Percentiles rank a stretch among this genome's conserved stretches.
Conservation (phyloP, 805 yeast genomes). For the Aciculoconidium aculeatum region DNA sequence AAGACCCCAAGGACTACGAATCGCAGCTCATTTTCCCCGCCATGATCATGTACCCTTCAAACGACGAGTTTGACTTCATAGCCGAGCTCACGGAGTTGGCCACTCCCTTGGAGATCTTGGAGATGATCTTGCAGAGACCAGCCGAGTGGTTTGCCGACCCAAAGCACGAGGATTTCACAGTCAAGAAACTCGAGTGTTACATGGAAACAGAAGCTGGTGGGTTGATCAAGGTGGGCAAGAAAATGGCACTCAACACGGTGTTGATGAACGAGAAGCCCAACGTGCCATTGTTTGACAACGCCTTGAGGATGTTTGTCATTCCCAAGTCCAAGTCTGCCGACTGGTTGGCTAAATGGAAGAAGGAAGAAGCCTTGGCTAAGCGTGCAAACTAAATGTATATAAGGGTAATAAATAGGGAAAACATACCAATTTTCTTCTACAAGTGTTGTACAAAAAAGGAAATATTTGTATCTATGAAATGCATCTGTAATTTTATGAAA, state of each 20-base stretch:
- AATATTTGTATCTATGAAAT: background rate
- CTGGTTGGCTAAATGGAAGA: constrained; percentile 69
- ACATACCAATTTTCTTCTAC: background rate
- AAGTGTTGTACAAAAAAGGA: too few species aligned
- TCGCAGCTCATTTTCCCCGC: constrained; percentile 82
- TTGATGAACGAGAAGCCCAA: constrained; percentile 56
- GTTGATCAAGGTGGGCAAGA: constrained; percentile 77
- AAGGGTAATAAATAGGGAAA: background rate
- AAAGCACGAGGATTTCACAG: constrained; percentile 53
- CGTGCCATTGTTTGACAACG: constrained; percentile 72
- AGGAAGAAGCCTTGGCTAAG: constrained; percentile 49
- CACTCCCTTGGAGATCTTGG: constrained; percentile 58
- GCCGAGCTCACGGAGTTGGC: constrained; percentile 69
- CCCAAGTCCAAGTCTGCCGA: constrained; percentile 60
- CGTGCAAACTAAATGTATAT: constrained; percentile 12
- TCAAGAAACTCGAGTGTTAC: constrained; percentile 60
- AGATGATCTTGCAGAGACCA: constrained; percentile 56
- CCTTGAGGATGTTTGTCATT: constrained; percentile 68
- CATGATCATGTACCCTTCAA: constrained; percentile 73
- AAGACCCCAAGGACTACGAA: constrained; percentile 60
- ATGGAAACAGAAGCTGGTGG: constrained; percentile 86
- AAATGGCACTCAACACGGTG: constrained; percentile 57
- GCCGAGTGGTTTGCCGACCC: constrained; percentile 62
- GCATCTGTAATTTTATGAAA: background rate
- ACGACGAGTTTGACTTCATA: constrained; percentile 77